Percentiles rank a stretch among this genome's conserved stretches.
phyloP scores from a whole-genome alignment of 2,329 filamentous ascomycete species.

The Cryphonectria radicalis region DNA sequence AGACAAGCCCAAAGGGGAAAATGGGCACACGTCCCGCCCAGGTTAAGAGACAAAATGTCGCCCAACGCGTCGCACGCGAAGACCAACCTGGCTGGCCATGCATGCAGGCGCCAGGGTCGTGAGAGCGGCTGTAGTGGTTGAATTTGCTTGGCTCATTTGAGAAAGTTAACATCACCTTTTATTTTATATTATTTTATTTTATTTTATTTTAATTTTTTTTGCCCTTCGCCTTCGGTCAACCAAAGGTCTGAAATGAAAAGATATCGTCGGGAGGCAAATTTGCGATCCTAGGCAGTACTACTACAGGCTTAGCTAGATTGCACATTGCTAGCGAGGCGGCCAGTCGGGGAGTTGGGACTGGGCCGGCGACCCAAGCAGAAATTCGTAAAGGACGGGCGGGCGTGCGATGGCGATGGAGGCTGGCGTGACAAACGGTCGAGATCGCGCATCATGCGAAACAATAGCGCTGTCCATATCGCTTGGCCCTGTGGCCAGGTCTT shows the following conservation, averaged over 20 bases:
- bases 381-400: not conserved
- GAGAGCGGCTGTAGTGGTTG: not conserved
- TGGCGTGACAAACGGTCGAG: constrained; percentile 1
- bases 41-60: not conserved
- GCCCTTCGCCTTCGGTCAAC: not conserved
- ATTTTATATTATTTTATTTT: no score
- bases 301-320: not conserved
- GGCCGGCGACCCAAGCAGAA: not conserved
- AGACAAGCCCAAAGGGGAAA: not conserved
- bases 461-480: constrained; percentile 3
- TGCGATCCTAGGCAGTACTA: constrained; percentile 5
- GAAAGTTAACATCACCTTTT: not conserved
- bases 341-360: not conserved
- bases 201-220: no score
- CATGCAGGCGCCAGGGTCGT: not conserved
- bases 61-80: constrained; percentile 3
- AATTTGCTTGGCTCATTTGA: not conserved
- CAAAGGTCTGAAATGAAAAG: not conserved
- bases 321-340: not conserved
- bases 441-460: constrained; percentile 12
- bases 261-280: not conserved
- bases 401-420: not conserved
- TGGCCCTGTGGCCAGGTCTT: not conserved
- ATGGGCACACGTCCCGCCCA: not conserved
- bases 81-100: not conserved